Evolutionary conservation across 208 protist species (phyloP), one percentile per base, ranked within the genome.

Genomic region (Trypanosoma platydactyli): DNA sequence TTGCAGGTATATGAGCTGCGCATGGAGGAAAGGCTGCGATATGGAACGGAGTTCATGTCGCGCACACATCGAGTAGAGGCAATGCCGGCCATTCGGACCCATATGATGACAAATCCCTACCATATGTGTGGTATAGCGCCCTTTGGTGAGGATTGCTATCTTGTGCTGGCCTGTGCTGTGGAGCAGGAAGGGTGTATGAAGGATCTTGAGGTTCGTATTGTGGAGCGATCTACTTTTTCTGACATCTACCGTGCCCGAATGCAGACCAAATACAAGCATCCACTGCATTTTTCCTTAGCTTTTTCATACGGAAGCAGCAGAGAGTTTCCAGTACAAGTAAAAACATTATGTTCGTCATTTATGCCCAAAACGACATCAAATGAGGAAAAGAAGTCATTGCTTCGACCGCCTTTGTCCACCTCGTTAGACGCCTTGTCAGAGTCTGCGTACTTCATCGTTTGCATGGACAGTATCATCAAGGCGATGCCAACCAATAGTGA

Each of bases 201-300:
- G 30, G 80, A 83, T 30, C 61, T 90, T 24, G 83, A 88, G 63
- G 77, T 93, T 45, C 87, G 87, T 38, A 76, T 93, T 18, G 87
- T 93, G 61, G 71, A 83, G 30, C 80, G 83, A 25, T 22, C 12
- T 12, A 73, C 76, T 11, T 73, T 89, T 48, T 20, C 42, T 35
- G 73, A 87, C 40, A 53, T 86, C 56, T 89, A 83, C 58, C 80
- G 83, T 12, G 83, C 78, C 16, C 73, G 79, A 40, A 68, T 91
- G 45, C 64, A 74, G 9, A 64, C 80, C 5, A 73, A 72, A 22
- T 79, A 83, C 55, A 79, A 71, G 16, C 84, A 91, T 68, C 77
- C 85, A 24, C 60, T 91, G 60, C 85, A 91, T 67, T 79, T 86
- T 51, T 68, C 65, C 56, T 76, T 91, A 50, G 42, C 73, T 27